These are phyloP conservation scores for Coemansia biformis DNA, from an alignment of 192 early-diverging fungal species.

Conservation along the genomic window DNA sequence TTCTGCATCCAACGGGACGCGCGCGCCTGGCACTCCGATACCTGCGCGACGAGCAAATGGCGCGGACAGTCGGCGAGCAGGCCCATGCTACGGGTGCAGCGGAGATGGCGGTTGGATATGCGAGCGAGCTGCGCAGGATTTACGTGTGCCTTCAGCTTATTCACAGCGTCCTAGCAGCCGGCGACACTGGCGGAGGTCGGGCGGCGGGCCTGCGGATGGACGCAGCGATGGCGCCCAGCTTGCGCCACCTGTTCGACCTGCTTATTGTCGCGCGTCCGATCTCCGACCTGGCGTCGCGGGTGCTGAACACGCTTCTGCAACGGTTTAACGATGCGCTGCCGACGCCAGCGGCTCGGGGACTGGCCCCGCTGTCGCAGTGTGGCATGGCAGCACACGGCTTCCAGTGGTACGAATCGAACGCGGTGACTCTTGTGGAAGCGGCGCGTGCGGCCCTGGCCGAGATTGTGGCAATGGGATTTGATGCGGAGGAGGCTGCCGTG, in stretches of 20 bases:
- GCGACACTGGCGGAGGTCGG: conserved; percentile 1
- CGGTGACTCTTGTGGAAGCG: conserved; percentile 5
- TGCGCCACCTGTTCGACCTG: conserved; percentile 34
- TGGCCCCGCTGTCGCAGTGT: no score
- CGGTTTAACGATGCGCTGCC: conserved; percentile 24
- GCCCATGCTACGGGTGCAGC: neutral
- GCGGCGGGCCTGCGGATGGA: conserved; percentile 9
- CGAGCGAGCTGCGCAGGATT: conserved; percentile 23
- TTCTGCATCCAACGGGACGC: conserved; percentile 19
- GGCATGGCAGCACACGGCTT: no score
- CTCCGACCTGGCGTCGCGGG: conserved; percentile 30
- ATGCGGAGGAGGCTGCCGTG: no score
- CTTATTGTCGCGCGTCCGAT: conserved; percentile 31
- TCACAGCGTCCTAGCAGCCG: conserved; percentile 17
- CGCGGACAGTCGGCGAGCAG: conserved; percentile 7
- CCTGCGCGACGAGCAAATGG: conserved; percentile 29
- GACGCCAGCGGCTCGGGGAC: neutral
- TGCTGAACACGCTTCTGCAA: conserved; percentile 28
- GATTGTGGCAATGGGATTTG: conserved; percentile 22
- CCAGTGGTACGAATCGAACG: conserved; percentile 38
- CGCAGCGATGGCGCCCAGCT: conserved; percentile 16
- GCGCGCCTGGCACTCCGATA: conserved; percentile 25
- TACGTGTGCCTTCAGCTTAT: conserved; percentile 24
- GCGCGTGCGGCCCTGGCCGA: conserved; percentile 18
- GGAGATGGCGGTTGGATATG: conserved; percentile 1